Percentiles rank a stretch among this genome's conserved stretches.
Evolutionary conservation across 1,139 yeast species (phyloP).

Genomic region (Diutina neorugosa): DNA sequence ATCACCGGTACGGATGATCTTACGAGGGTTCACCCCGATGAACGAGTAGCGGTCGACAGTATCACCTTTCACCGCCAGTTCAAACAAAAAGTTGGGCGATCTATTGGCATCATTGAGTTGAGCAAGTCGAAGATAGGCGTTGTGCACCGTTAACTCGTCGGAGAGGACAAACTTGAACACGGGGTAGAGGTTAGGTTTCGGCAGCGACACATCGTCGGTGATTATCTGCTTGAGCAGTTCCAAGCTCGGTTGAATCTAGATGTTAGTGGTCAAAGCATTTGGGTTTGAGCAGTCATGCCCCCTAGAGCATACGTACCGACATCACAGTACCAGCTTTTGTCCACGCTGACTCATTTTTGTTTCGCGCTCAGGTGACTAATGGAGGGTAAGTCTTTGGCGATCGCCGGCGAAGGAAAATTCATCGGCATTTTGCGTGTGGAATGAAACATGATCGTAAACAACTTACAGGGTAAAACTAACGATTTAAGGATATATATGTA

Average conservation of each 20-base stretch:
- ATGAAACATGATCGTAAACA: no score
- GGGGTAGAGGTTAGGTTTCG: slow-evolving; percentile 56
- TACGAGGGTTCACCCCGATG: slow-evolving; percentile 76
- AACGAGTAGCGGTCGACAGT: slow-evolving; percentile 83
- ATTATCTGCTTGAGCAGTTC: slow-evolving; percentile 1
- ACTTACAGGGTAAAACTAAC: no score
- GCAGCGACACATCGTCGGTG: background rate
- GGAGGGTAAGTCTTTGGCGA: background rate
- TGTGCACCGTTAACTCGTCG: slow-evolving; percentile 76
- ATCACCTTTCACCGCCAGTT: slow-evolving; percentile 82
- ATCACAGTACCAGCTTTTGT: background rate
- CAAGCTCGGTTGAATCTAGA: slow-evolving; percentile 4
- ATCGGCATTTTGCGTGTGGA: background rate
- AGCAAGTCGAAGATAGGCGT: slow-evolving; percentile 77
- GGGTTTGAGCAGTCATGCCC: background rate
- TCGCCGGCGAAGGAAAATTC: background rate
- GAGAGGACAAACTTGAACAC: slow-evolving; percentile 64
- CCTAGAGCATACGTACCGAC: background rate
- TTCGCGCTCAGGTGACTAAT: background rate
- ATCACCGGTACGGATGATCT: slow-evolving; percentile 70
- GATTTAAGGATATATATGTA: no score
- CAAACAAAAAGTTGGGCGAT: slow-evolving; percentile 68
- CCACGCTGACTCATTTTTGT: background rate
- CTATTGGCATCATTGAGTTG: slow-evolving; percentile 51
- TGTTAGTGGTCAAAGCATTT: background rate